These are phyloP conservation scores for Turnera subulata DNA, from an alignment of 345 rosid species.

Conservation along the genomic window DNA sequence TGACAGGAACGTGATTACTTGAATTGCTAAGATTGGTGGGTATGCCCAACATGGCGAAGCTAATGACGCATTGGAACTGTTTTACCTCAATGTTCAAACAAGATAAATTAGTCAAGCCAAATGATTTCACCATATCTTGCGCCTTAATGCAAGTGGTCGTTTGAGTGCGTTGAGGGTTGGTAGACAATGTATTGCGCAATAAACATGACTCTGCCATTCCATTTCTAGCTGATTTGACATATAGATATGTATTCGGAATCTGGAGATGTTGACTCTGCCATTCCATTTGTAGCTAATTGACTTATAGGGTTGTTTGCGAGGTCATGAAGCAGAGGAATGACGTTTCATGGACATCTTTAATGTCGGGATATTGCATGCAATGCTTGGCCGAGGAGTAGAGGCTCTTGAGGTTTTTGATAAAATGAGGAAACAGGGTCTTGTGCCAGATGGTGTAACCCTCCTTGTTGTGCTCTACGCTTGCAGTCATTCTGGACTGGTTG, in stretches of 20 bases:
- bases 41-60: constrained; percentile 82
- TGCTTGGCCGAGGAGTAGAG: constrained; percentile 65
- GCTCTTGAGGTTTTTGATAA: constrained; percentile 51
- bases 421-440: constrained; percentile 55
- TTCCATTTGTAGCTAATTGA: too few species aligned
- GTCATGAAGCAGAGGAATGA: constrained; percentile 51
- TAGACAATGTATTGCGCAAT: constrained; percentile 51
- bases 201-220: constrained; percentile 29
- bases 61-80: constrained; percentile 58
- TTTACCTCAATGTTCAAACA: constrained; percentile 55
- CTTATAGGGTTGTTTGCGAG: constrained; percentile 55
- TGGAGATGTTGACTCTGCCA: constrained; percentile 55
- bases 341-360: constrained; percentile 80
- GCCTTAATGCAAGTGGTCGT: constrained; percentile 72
- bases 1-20: constrained; percentile 65
- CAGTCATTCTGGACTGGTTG: constrained; percentile 85
- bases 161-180: constrained; percentile 66
- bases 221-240: constrained; percentile 63
- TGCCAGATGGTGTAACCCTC: constrained; percentile 62
- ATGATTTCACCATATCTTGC: constrained; percentile 70
- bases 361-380: constrained; percentile 89
- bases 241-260: constrained; percentile 83
- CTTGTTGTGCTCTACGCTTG: constrained; percentile 78
- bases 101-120: constrained; percentile 49
- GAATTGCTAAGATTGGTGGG: constrained; percentile 88